Conservation (phyloP, 306 rosid species). For the Astragalus glycyphyllos region DNA sequence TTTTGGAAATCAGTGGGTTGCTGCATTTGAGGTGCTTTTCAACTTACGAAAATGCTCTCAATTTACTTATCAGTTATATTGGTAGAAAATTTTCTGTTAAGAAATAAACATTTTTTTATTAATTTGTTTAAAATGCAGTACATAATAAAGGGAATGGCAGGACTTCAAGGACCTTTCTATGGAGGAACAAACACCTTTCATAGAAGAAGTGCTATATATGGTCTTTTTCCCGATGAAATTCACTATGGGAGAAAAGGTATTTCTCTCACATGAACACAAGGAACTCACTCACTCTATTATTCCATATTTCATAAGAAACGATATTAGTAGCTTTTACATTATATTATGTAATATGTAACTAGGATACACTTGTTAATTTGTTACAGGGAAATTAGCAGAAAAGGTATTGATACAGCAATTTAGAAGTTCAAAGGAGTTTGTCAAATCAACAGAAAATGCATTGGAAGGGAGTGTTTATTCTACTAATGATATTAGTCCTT, state of each 20-base stretch:
- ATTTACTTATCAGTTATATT: too few species aligned
- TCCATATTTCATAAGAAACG: not conserved
- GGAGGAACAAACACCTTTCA: slow-evolving; percentile 68
- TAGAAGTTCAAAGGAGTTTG: slow-evolving; percentile 63
- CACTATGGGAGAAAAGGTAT: slow-evolving; percentile 41
- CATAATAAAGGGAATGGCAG: slow-evolving; percentile 50
- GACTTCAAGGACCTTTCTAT: slow-evolving; percentile 63
- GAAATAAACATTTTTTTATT: not conserved
- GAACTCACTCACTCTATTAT: not conserved
- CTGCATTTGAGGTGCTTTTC: slow-evolving; percentile 44
- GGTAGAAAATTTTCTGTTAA: not conserved
- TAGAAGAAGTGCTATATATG: slow-evolving; percentile 71
- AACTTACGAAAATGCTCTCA: slow-evolving; percentile 3
- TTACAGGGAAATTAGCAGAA: not conserved
- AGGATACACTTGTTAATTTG: too few species aligned
- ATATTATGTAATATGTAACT: too few species aligned
- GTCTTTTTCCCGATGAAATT: slow-evolving; percentile 46
- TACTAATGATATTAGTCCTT: slow-evolving; percentile 15
- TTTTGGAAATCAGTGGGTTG: slow-evolving; percentile 57
- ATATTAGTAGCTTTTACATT: too few species aligned
- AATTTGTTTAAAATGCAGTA: slow-evolving; percentile 38
- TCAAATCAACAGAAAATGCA: slow-evolving; percentile 50
- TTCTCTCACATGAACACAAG: not conserved
- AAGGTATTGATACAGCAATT: slow-evolving; percentile 43
- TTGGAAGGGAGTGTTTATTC: slow-evolving; percentile 39